Evolutionary conservation across 331 rosid species (phyloP), one percentile per base, ranked within the genome.

Genomic region (Telfairia occidentalis): DNA sequence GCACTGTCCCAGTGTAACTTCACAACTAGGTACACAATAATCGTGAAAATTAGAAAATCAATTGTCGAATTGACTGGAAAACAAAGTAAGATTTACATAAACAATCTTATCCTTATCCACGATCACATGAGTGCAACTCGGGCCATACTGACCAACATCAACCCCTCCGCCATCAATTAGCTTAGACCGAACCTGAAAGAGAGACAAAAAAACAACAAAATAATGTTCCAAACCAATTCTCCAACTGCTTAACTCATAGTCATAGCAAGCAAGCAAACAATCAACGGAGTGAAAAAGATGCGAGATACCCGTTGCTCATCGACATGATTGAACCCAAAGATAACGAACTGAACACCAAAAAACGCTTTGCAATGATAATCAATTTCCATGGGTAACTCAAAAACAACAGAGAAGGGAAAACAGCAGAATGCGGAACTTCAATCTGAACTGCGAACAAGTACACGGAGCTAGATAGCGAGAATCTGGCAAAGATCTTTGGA

Each of bases 161-260:
- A 84, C 85, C 53, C 92, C 99, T 23, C 96, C 97, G 73, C 96
- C 90, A 23, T 83, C 78, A 2, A 87, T 81, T 57, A 95, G 93
- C 89, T 84, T 91, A 53, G 78, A 79, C 42, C 92, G 96, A 71
- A 90, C 83, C 98, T 94, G 45, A 28, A 73, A 23, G 24, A 42
- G 23, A 71, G 32, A 9, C 4, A 43, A 64, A 43, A 64, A 21
- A 34, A 53, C 26, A 70, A 48, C 7, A 40, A 76, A 26, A 35
- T 4, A 21, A 43, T 3, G 15, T 8, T 13, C 24, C 52, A 64
- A 78, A 54, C 18, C n/a, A 30, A 16, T 24, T 29, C 70, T 28
- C 45, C 16, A 2, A 34, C 16, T 67, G 12, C 38, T 29, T 38
- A 32, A 81, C 30, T 29, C 38, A 0, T 29, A 29, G 66, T 28